Evolutionary conservation across 345 rosid species (phyloP).

Genomic region (Lepidium aucheri): DNA sequence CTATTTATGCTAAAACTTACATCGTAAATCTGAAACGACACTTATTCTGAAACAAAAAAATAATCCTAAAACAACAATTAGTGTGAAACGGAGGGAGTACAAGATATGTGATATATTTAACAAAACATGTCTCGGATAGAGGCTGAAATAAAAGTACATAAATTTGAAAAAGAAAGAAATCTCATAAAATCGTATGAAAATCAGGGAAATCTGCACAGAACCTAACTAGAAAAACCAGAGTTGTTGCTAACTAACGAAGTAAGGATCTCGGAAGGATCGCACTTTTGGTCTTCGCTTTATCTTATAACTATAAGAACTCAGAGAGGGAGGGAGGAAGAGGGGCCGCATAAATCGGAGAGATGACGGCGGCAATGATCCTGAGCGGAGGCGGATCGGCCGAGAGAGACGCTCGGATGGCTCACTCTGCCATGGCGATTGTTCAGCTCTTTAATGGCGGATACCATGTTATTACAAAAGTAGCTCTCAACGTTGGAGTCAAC

Average conservation of each 20-base stretch:
- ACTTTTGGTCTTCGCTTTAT: not conserved
- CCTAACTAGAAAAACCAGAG: not conserved
- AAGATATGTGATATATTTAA: no score
- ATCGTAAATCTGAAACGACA: no score
- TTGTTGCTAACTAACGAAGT: not conserved
- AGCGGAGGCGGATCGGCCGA: constrained; percentile 32
- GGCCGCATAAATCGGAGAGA: constrained; percentile 10
- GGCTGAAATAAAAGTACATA: not conserved
- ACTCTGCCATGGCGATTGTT: constrained; percentile 76
- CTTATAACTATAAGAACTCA: not conserved
- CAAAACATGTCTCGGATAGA: no score
- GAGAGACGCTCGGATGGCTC: constrained; percentile 55
- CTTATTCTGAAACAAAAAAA: no score
- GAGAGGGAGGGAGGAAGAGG: not conserved
- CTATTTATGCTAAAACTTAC: no score
- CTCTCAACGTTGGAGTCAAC: constrained; percentile 89
- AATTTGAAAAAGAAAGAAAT: not conserved
- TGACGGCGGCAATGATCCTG: constrained; percentile 30
- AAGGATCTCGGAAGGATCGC: constrained; percentile 1
- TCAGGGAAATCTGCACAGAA: not conserved
- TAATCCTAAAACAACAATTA: no score
- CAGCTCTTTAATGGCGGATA: constrained; percentile 87
- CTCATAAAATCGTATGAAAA: not conserved
- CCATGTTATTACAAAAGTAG: constrained; percentile 93
- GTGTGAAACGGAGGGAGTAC: no score